phyloP scores from a whole-genome alignment of 2,329 filamentous ascomycete species.

The Conoideocrella luteorostrata region DNA sequence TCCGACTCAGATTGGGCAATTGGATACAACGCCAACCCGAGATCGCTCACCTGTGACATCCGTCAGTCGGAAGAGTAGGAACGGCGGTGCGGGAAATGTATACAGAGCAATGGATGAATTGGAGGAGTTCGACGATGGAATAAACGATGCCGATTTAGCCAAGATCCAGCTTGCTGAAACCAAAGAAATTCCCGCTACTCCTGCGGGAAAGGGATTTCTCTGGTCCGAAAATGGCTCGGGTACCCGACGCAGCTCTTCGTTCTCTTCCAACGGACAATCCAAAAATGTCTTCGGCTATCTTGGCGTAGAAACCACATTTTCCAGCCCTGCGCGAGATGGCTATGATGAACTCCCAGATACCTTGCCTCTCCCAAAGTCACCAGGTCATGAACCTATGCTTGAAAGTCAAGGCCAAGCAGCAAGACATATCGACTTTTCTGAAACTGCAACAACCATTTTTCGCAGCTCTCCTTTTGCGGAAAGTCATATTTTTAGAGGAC shows the following conservation, averaged over 20 bases:
- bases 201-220: conserved; percentile 10
- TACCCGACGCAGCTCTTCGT: conserved; percentile 24
- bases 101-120: neutral
- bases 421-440: conserved; percentile 24
- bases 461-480: conserved; percentile 23
- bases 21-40: conserved; percentile 28
- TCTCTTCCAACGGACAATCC: conserved; percentile 11
- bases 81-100: neutral
- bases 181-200: neutral
- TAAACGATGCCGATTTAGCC: conserved; percentile 20
- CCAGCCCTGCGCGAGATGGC: conserved; percentile 20
- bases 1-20: conserved; percentile 19
- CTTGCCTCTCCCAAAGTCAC: conserved; percentile 17
- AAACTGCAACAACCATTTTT: conserved; percentile 26
- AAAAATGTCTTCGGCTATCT: conserved; percentile 18
- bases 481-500: conserved; percentile 6
- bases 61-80: neutral
- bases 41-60: conserved; percentile 11
- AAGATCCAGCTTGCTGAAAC: conserved; percentile 12
- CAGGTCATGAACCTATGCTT: conserved; percentile 2
- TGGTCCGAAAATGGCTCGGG: conserved; percentile 24
- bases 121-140: conserved; percentile 16
- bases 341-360: conserved; percentile 24
- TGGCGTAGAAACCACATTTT: conserved; percentile 18
- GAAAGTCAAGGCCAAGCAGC: neutral